phyloP scores from a whole-genome alignment of 2,329 filamentous ascomycete genomes.

The Verticillium zaregamsianum region DNA sequence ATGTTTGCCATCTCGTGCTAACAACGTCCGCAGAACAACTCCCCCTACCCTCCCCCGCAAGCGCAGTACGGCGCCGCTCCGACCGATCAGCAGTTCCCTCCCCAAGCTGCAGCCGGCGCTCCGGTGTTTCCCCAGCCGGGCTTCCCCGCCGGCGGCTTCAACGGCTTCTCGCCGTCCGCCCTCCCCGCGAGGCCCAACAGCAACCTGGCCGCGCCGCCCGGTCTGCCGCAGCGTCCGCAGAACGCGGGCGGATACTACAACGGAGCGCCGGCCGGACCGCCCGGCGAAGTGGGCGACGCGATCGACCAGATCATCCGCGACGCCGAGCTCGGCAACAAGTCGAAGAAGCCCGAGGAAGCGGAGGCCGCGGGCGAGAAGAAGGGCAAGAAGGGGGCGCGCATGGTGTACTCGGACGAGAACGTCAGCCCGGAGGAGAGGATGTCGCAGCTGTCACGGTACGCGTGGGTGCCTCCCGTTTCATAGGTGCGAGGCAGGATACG shows the following conservation, averaged over 20 bases:
- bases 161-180: conserved; percentile 31
- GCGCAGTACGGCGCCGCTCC: conserved; percentile 29
- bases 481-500: background rate
- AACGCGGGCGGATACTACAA: conserved; percentile 26
- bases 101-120: conserved; percentile 16
- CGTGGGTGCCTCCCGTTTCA: conserved; percentile 45
- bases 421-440: conserved; percentile 87
- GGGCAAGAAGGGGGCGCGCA: conserved; percentile 61
- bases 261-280: conserved; percentile 20
- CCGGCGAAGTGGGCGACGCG: conserved; percentile 47
- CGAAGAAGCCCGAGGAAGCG: conserved; percentile 33
- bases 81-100: conserved; percentile 26
- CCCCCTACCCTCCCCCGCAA: conserved; percentile 33
- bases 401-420: conserved; percentile 79
- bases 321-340: conserved; percentile 57
- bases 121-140: conserved; percentile 10
- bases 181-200: conserved; percentile 43
- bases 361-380: conserved; percentile 54
- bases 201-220: conserved; percentile 30
- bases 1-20: conserved; percentile 9
- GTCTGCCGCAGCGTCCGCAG: conserved; percentile 40
- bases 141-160: conserved; percentile 7
- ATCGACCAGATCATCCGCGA: conserved; percentile 63
- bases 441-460: conserved; percentile 73
- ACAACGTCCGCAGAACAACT: conserved; percentile 24